Evolutionary conservation across 805 yeast species (phyloP).

Genomic region (Lipomyces sp.): DNA sequence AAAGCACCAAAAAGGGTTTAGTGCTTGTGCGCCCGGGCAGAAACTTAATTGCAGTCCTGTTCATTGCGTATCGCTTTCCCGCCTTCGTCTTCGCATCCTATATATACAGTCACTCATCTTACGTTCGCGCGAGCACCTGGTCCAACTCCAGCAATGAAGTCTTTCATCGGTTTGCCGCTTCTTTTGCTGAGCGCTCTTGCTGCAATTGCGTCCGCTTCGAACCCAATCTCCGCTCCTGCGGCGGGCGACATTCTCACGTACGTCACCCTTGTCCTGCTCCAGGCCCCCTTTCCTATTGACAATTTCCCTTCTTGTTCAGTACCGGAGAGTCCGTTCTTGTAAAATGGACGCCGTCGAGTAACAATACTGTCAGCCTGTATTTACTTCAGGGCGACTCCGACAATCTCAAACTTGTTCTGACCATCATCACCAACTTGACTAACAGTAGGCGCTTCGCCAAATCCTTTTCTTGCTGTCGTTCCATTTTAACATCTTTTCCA

Average conservation of each 20-base stretch:
- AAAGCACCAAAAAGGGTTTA: no score
- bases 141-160: no score
- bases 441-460: slow-evolving; percentile 30
- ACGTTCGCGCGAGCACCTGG: no score
- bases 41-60: no score
- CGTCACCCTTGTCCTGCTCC: not conserved
- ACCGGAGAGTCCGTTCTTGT: slow-evolving; percentile 26
- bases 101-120: not conserved
- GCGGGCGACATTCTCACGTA: slow-evolving; percentile 19
- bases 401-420: slow-evolving; percentile 36
- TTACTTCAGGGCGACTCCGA: slow-evolving; percentile 37
- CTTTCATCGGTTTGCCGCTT: not conserved
- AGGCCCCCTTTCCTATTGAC: not conserved
- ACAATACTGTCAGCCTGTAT: slow-evolving; percentile 36
- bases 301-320: slow-evolving; percentile 1
- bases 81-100: not conserved
- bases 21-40: no score
- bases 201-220: slow-evolving; percentile 15
- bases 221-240: slow-evolving; percentile 24
- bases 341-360: slow-evolving; percentile 23
- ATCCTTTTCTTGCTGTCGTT: not conserved
- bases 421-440: slow-evolving; percentile 36
- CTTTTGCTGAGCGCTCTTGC: slow-evolving; percentile 12
- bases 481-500: not conserved
- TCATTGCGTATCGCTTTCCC: not conserved